These are phyloP conservation scores for Calonectria pseudoreteaudii DNA, from an alignment of 2,329 filamentous ascomycete genomes.

Conservation along the genomic window DNA sequence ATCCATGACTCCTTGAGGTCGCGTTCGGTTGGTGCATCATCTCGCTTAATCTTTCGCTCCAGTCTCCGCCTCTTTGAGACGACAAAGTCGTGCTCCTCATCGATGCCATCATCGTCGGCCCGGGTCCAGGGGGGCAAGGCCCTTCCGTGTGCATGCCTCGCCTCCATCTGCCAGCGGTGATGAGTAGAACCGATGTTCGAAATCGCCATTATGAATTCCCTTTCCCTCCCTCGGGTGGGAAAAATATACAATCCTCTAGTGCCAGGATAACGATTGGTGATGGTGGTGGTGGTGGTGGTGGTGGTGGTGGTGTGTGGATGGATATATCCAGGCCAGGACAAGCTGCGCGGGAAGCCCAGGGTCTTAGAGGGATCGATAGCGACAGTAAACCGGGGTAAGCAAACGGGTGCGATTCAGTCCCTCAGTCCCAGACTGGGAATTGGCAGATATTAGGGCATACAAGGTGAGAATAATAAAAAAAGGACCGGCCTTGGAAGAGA, in stretches of 20 bases:
- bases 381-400: constrained; percentile 15
- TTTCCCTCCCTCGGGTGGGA: not conserved
- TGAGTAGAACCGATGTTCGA: constrained; percentile 23
- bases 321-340: not conserved
- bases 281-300: not conserved
- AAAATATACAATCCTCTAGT: not conserved
- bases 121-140: constrained; percentile 42
- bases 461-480: constrained; percentile 8
- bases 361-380: constrained; percentile 21
- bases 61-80: constrained; percentile 30
- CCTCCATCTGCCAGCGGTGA: constrained; percentile 34
- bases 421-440: constrained; percentile 39
- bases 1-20: constrained; percentile 20
- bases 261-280: not conserved
- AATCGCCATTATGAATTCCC: constrained; percentile 26
- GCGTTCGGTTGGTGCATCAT: constrained; percentile 19
- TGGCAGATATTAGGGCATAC: constrained; percentile 31
- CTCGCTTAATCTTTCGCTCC: constrained; percentile 23
- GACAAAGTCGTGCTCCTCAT: constrained; percentile 34
- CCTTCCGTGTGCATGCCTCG: constrained; percentile 29
- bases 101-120: constrained; percentile 37
- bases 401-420: constrained; percentile 2
- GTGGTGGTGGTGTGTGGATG: not conserved
- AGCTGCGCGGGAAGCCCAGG: not conserved
- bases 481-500: constrained; percentile 43